Evolutionary conservation across 2,329 filamentous ascomycete genomes (phyloP).

Genomic region (Ophiostoma sp.): DNA sequence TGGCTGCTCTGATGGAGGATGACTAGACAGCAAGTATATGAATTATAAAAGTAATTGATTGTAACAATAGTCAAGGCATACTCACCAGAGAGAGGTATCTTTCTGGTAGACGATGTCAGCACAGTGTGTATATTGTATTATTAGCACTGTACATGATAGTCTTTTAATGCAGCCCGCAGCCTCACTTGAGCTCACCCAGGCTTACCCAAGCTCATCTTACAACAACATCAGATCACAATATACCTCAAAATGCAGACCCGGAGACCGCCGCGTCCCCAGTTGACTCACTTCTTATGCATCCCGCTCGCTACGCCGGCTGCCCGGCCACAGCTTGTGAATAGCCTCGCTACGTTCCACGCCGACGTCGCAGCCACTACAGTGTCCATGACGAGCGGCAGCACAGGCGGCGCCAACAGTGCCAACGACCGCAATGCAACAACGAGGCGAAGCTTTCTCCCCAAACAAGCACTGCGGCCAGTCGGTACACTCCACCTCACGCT

Average conservation of each 20-base stretch:
- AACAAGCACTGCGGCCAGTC: conserved; percentile 65
- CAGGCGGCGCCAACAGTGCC: conserved; percentile 26
- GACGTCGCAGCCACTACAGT: conserved; percentile 45
- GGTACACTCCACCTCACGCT: conserved; percentile 82
- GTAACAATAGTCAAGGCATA: background rate
- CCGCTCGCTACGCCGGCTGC: conserved; percentile 61
- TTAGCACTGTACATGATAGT: background rate
- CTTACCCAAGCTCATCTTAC: background rate
- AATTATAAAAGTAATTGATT: background rate
- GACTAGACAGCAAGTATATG: conserved; percentile 37
- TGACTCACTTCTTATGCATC: conserved; percentile 71
- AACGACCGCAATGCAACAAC: conserved; percentile 29
- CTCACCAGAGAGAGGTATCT: background rate
- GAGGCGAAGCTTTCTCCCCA: conserved; percentile 45
- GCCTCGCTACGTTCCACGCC: conserved; percentile 56
- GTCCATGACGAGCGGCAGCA: conserved; percentile 31
- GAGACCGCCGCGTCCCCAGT: conserved; percentile 19
- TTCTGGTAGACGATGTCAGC: background rate
- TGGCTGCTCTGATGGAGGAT: conserved; percentile 85
- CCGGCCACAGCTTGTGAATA: conserved; percentile 58
- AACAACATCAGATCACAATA: background rate
- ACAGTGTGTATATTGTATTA: background rate
- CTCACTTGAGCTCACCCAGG: background rate
- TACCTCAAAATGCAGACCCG: background rate
- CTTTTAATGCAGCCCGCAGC: background rate